Evolutionary conservation across 306 rosid species (phyloP).

Genomic region (Glycyrrhiza uralensis): DNA sequence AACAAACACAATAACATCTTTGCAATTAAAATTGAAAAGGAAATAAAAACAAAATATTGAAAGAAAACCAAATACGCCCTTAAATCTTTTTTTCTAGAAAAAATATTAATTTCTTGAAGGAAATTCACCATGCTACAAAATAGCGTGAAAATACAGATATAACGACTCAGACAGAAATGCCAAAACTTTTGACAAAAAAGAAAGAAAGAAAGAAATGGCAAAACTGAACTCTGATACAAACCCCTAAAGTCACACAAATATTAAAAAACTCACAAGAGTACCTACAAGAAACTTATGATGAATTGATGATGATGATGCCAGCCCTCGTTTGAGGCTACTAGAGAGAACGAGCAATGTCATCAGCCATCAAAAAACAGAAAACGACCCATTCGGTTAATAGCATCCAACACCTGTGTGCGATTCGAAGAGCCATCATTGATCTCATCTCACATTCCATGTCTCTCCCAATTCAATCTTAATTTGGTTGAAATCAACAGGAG

Average conservation of each 20-base stretch:
- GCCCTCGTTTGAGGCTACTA: background rate
- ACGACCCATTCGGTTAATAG: background rate
- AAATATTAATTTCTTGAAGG: no score
- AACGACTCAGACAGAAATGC: background rate
- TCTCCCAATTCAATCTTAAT: background rate
- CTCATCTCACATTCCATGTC: slow-evolving; percentile 1
- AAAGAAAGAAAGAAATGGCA: no score
- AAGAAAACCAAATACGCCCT: no score
- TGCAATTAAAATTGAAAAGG: no score
- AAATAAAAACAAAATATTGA: no score
- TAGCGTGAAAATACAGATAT: background rate
- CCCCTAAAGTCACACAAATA: background rate
- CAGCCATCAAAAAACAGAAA: slow-evolving; percentile 11
- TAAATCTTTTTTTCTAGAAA: no score
- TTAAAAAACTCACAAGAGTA: background rate
- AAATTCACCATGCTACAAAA: background rate
- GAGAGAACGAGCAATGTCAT: background rate
- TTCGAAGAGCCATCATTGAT: background rate
- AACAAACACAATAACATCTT: no score
- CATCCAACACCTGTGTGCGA: background rate
- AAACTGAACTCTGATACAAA: background rate
- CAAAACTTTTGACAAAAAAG: no score
- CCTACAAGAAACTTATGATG: background rate
- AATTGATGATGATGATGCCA: background rate
- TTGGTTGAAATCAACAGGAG: background rate